These are phyloP conservation scores for Cryptococcus wingfieldii DNA, from an alignment of 1,284 basidiomycete genomes.

Conservation along the genomic window DNA sequence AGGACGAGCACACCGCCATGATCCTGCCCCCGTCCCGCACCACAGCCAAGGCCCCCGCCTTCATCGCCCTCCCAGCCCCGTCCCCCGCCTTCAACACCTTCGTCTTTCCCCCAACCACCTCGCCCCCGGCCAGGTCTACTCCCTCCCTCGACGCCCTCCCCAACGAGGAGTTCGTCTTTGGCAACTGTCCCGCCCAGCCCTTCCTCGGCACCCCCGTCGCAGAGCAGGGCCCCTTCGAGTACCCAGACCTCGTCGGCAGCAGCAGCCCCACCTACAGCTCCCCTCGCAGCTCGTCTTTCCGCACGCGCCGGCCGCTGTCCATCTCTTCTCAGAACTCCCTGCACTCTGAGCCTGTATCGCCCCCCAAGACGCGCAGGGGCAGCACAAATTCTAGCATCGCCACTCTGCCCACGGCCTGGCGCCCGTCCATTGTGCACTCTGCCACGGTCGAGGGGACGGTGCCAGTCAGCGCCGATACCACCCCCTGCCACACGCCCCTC, in stretches of 20 bases:
- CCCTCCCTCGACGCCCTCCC: not conserved
- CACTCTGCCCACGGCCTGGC: constrained; percentile 11
- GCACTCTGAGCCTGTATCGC: not conserved
- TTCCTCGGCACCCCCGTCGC: constrained; percentile 28
- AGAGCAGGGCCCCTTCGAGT: constrained; percentile 36
- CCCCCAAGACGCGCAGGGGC: constrained; percentile 11
- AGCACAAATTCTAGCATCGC: constrained; percentile 17
- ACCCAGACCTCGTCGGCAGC: constrained; percentile 14
- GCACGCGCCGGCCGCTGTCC: not conserved
- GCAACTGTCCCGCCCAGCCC: constrained; percentile 14
- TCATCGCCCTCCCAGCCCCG: not conserved
- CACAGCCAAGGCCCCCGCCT: not conserved
- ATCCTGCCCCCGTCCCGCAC: no score
- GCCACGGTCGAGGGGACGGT: constrained; percentile 3
- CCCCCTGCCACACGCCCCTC: not conserved
- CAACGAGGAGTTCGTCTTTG: constrained; percentile 15
- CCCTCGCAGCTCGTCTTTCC: not conserved
- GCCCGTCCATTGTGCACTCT: constrained; percentile 17
- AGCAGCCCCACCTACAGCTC: not conserved
- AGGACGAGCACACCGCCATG: no score
- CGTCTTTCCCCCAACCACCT: not conserved
- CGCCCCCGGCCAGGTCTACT: not conserved
- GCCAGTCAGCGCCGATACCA: not conserved
- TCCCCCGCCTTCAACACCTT: not conserved
- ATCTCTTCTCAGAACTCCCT: not conserved